Evolutionary conservation across 257 asterid species (phyloP), one percentile per base, ranked within the genome.

Genomic region (Pogostemon cablin): DNA sequence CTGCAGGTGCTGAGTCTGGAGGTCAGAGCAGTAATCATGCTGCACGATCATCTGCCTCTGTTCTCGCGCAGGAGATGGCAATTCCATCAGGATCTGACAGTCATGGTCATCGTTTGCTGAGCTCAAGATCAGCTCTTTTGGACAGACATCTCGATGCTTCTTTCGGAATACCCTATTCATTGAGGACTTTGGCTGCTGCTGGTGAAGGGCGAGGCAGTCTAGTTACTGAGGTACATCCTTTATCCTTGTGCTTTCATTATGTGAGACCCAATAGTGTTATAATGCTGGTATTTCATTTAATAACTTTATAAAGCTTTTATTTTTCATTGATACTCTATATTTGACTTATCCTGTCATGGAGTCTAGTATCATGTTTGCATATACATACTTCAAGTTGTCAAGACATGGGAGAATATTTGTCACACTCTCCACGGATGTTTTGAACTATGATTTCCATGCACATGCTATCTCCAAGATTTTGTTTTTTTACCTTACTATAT

Each of bases 151-250:
- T 82, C 11, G 90, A 81, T 61, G 85, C 86, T 75, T 85, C 89
- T 68, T 65, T 78, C 7, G 95, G 91, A 67, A 55, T 80, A 69
- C 95, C 97, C 11, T 75, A 89, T 81, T 81, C 97, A 4, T 62
- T 83, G 47, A 75, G 93, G 67, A 75, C 77, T 74, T 78, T 87
- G 80, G 89, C 91, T 62, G 84, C 90, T 77, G 87, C 85, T 1
- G 69, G 92, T 75, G 92, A 86, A 83, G 96, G 92, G 77, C 83
- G 98, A 80, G 81, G 88, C 77, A 83, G 88, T 68, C 77, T 80
- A 17, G 86, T 89, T 82, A 86, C 99, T 17, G 99, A 93, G 99
- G 99, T 93, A 84, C 75, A 68, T 53, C 70, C 65, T 75, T 57
- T 39, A 7, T 59, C 62, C 46, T 73, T 53, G 17, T 40, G 2